Conservation (phyloP, 192 early-diverging fungal genomes). For the Backusella luteola region DNA sequence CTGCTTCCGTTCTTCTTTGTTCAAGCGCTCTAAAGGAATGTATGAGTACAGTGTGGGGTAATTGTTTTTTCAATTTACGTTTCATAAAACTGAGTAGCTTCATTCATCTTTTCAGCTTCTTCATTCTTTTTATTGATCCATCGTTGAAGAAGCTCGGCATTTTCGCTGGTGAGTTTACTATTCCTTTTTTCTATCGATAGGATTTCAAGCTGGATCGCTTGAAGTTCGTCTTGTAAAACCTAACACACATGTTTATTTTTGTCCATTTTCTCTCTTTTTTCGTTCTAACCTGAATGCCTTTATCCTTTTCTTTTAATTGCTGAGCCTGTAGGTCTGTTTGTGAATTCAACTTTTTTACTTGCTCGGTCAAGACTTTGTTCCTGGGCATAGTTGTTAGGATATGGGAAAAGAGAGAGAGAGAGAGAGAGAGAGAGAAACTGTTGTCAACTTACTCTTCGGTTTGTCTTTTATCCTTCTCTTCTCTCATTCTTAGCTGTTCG, state of each 20-base stretch:
- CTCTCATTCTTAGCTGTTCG: slow-evolving; percentile 65
- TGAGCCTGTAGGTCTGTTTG: slow-evolving; percentile 41
- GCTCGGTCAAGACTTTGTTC: slow-evolving; percentile 36
- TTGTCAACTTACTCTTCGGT: slow-evolving; percentile 61
- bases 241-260: slow-evolving; percentile 25
- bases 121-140: slow-evolving; percentile 92
- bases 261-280: neutral
- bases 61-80: slow-evolving; percentile 35
- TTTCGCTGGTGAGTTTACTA: slow-evolving; percentile 75
- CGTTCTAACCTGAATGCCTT: slow-evolving; percentile 73
- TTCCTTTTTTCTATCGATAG: slow-evolving; percentile 68
- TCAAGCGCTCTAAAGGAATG: neutral
- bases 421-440: no score
- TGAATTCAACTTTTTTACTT: slow-evolving; percentile 22
- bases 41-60: no score
- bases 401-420: no score
- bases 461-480: slow-evolving; percentile 54
- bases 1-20: neutral
- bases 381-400: slow-evolving; percentile 13
- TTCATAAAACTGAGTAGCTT: slow-evolving; percentile 88
- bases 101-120: slow-evolving; percentile 91
- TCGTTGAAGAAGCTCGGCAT: slow-evolving; percentile 82
- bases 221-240: slow-evolving; percentile 90
- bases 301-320: slow-evolving; percentile 82
- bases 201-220: slow-evolving; percentile 88